A percentile compares a stretch with the other conserved stretches of the same genome.
Conservation (phyloP, 2,329 filamentous ascomycete species). For the Leptographium radiaticola region DNA sequence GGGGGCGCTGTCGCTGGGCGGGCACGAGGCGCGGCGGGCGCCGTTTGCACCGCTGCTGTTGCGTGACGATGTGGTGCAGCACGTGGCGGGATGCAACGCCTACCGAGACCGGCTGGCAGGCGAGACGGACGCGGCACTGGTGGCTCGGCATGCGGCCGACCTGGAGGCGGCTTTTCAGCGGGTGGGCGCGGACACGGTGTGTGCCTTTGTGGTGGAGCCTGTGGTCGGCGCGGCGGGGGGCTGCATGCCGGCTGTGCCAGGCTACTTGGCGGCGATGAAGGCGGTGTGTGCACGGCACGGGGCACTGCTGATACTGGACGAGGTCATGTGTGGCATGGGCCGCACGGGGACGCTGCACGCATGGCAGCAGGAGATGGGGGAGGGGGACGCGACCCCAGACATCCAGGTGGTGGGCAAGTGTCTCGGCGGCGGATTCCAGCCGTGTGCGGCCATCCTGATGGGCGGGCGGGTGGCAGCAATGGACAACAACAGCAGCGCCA, state of each 20-base stretch:
- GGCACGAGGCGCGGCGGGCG: conserved; percentile 42
- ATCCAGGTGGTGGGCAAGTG: conserved; percentile 55
- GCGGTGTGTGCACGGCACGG: conserved; percentile 57
- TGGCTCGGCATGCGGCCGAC: conserved; percentile 43
- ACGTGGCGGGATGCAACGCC: conserved; percentile 52
- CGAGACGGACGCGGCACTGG: conserved; percentile 43
- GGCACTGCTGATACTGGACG: conserved; percentile 65
- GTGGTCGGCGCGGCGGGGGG: conserved; percentile 58
- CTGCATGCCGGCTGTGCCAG: conserved; percentile 50
- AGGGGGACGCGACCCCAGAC: conserved; percentile 38
- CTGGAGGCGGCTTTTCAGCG: conserved; percentile 48
- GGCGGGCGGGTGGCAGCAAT: conserved; percentile 34
- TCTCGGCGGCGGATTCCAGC: conserved; percentile 48
- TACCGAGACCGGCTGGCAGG: conserved; percentile 33
- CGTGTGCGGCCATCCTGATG: conserved; percentile 47
- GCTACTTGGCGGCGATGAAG: conserved; percentile 58
- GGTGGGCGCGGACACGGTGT: conserved; percentile 49
- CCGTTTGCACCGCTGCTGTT: conserved; percentile 45
- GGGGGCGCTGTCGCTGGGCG: conserved; percentile 45
- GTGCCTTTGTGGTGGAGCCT: conserved; percentile 54
- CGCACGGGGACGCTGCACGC: conserved; percentile 46
- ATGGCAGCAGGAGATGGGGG: conserved; percentile 38
- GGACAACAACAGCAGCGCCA: conserved; percentile 17
- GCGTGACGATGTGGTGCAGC: conserved; percentile 33
- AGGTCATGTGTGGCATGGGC: conserved; percentile 59